phyloP scores from a whole-genome alignment of 768 basidiomycete species.

The Lentinula lateritia region DNA sequence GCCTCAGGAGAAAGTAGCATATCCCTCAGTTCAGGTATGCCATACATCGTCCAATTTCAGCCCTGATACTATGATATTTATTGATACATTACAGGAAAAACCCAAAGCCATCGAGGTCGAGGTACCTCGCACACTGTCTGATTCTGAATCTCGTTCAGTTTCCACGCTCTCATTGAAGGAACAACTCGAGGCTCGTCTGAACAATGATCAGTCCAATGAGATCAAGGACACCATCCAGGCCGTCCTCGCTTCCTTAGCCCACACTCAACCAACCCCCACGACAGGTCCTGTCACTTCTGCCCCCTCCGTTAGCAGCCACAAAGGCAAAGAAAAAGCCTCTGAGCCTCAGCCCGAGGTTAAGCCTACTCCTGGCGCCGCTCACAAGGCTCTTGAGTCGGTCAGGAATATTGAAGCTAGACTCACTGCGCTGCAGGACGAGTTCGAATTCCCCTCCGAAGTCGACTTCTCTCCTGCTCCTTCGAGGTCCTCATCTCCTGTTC shows the following conservation, averaged over 20 bases:
- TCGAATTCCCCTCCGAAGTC: constrained; percentile 32
- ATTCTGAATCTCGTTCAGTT: neutral
- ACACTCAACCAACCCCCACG: neutral
- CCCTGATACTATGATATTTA: neutral
- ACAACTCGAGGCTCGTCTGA: constrained; percentile 25
- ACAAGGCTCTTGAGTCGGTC: constrained; percentile 32
- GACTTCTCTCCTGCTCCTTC: constrained; percentile 34
- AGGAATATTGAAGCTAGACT: constrained; percentile 37
- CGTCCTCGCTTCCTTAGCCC: constrained; percentile 28
- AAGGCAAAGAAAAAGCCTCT: constrained; percentile 33
- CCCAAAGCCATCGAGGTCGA: neutral
- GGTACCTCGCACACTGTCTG: neutral
- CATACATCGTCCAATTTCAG: no score
- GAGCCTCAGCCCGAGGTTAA: neutral
- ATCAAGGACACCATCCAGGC: constrained; percentile 36
- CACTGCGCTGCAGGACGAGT: constrained; percentile 28
- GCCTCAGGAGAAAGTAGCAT: neutral
- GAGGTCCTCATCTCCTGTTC: constrained; percentile 23
- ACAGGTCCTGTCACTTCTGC: constrained; percentile 1
- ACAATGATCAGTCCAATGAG: constrained; percentile 24
- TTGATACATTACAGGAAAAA: neutral
- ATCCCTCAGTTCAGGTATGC: neutral
- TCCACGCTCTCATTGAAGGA: constrained; percentile 16
- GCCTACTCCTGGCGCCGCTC: constrained; percentile 13
- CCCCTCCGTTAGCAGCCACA: constrained; percentile 12